Percentiles rank a stretch among this genome's conserved stretches.
phyloP scores from a whole-genome alignment of 495 filamentous ascomycete genomes.

The Echria macrotheca region DNA sequence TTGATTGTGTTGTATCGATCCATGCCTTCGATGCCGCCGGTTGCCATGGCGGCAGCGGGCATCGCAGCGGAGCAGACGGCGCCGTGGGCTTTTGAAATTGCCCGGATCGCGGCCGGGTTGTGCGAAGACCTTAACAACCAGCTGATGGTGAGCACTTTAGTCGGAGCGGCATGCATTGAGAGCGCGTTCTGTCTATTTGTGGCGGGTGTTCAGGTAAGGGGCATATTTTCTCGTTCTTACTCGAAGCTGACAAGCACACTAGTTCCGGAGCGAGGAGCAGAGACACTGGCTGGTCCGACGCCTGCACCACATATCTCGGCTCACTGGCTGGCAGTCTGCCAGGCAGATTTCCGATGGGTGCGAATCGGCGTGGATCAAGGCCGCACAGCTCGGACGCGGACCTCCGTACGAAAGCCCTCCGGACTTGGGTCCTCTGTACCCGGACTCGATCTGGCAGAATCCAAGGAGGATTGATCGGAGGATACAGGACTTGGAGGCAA shows the following conservation, averaged over 20 bases:
- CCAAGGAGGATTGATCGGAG: slow-evolving; percentile 37
- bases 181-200: slow-evolving; percentile 77
- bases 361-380: slow-evolving; percentile 73
- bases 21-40: slow-evolving; percentile 85
- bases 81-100: slow-evolving; percentile 65
- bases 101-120: slow-evolving; percentile 75
- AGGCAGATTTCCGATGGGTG: slow-evolving; percentile 75
- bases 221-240: background rate
- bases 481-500: slow-evolving; percentile 33
- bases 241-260: slow-evolving; percentile 12
- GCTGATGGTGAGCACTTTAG: slow-evolving; percentile 64
- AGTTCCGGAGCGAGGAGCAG: slow-evolving; percentile 68
- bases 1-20: slow-evolving; percentile 71
- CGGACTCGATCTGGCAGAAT: slow-evolving; percentile 35
- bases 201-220: slow-evolving; percentile 60
- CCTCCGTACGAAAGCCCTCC: slow-evolving; percentile 62
- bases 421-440: slow-evolving; percentile 26
- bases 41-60: slow-evolving; percentile 78
- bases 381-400: slow-evolving; percentile 64
- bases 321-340: slow-evolving; percentile 84
- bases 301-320: slow-evolving; percentile 65
- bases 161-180: slow-evolving; percentile 78
- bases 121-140: slow-evolving; percentile 56
- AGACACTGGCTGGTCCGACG: slow-evolving; percentile 69
- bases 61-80: slow-evolving; percentile 66